These are phyloP conservation scores for Aureobasidium sp. DNA, from an alignment of 2,329 filamentous ascomycete genomes.

Conservation along the genomic window DNA sequence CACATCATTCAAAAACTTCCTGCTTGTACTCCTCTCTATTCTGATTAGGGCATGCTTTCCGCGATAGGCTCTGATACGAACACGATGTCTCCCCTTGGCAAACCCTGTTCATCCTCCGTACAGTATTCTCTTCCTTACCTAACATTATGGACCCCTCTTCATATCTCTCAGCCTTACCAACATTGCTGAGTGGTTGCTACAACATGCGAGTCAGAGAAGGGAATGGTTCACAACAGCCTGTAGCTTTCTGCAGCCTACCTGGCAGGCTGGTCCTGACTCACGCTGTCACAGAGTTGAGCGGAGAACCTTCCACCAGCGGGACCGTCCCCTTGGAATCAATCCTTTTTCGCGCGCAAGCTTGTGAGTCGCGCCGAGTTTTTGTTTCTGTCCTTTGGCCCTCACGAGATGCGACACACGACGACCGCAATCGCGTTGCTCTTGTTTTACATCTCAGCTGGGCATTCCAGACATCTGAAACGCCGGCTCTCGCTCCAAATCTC, in stretches of 20 bases:
- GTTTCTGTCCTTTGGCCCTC: not conserved
- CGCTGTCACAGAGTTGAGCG: conserved; percentile 3
- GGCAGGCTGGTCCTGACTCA: conserved; percentile 9
- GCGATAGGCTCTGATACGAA: conserved; percentile 4
- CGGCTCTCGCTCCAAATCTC: conserved; percentile 7
- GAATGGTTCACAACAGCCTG: conserved; percentile 5
- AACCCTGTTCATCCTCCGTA: conserved; percentile 7
- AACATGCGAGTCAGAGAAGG: conserved; percentile 13
- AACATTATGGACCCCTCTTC: not conserved
- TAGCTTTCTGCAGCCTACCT: conserved; percentile 11
- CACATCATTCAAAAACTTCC: too few relatives aligned
- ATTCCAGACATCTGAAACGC: conserved; percentile 8
- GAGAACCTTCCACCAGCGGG: conserved; percentile 11
- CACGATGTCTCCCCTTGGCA: not conserved
- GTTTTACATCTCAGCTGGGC: conserved; percentile 12
- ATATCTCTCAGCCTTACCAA: not conserved
- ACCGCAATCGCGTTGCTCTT: not conserved
- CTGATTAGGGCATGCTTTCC: conserved; percentile 1
- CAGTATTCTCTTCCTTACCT: conserved; percentile 1
- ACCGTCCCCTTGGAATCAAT: not conserved
- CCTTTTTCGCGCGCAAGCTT: not conserved
- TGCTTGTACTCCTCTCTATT: too few relatives aligned
- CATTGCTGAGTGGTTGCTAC: conserved; percentile 3
- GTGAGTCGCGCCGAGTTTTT: conserved; percentile 8
- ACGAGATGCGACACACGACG: conserved; percentile 9